Conservation (phyloP, 108 stramenopile genomes). For the Cyclotella baltica region DNA sequence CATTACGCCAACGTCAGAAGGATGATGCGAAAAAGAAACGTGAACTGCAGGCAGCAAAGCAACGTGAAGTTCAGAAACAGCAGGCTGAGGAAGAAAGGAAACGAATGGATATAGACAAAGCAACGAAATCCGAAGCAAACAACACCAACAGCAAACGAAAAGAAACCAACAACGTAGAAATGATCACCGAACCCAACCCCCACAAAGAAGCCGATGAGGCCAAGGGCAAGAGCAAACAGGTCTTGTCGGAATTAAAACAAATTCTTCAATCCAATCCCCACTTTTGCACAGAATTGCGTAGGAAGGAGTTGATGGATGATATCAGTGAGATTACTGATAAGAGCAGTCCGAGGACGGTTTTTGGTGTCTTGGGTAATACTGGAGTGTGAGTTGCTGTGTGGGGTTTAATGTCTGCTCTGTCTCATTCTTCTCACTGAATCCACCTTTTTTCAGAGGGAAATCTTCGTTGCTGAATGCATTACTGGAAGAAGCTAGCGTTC, state of each 20-base stretch:
- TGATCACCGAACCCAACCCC: slow-evolving; percentile 10
- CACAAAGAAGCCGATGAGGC: slow-evolving; percentile 39
- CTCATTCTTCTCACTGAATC: background rate
- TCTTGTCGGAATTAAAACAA: slow-evolving; percentile 19
- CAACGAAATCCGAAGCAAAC: background rate
- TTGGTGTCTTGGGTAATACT: slow-evolving; percentile 45
- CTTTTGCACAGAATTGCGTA: slow-evolving; percentile 30
- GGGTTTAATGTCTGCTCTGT: background rate
- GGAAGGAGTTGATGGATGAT: slow-evolving; percentile 37
- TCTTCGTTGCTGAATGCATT: slow-evolving; percentile 51
- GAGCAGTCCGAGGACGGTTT: slow-evolving; percentile 15
- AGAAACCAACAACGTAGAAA: background rate
- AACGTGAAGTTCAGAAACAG: too few species aligned
- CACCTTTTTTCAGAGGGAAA: slow-evolving; percentile 20
- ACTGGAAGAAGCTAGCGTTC: slow-evolving; percentile 60
- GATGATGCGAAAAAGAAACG: too few species aligned
- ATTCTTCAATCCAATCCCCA: slow-evolving; percentile 30
- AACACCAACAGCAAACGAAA: background rate
- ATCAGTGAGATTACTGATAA: slow-evolving; percentile 6
- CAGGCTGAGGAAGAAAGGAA: too few species aligned
- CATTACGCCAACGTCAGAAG: too few species aligned
- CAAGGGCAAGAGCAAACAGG: slow-evolving; percentile 32
- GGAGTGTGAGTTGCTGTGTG: slow-evolving; percentile 26
- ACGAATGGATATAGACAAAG: too few species aligned
- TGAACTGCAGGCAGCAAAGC: too few species aligned